Evolutionary conservation across 768 basidiomycete genomes (phyloP), one percentile per base, ranked within the genome.

Genomic region (Boletus speciosus): DNA sequence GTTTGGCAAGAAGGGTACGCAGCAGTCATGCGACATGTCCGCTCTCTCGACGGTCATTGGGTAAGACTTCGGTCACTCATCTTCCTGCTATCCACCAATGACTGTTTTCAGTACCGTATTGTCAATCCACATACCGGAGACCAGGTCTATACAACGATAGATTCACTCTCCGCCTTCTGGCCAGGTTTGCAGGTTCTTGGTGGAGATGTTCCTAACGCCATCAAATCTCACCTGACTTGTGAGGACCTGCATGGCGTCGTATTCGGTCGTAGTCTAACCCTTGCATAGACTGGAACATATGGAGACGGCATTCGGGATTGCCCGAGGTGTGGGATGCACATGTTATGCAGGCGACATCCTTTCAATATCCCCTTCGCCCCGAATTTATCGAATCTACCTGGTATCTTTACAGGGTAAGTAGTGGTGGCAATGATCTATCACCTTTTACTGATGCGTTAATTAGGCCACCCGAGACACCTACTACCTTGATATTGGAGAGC

Each of bases 301-400:
- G 95, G 96, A 78, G 84, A 62, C 82, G 84, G 52, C 84, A 92
- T 72, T 84, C 85, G 19, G 96, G 91, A 23, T 73, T 98, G 37
- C 96, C 96, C 10, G 97, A 99, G 73, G 85, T 94, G 25, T 99
- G 88, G 75, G 90, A 94, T 66, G 89, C 87, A 67, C 81, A 82
- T 61, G 85, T 76, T 60, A 83, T 79, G 61, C 74, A 78, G 56
- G 89, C 86, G 15, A 89, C 87, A 7, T 84, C 88, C 25, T 76
- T 81, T 61, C 87, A 90, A 59, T 93, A 91, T 58, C 90, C 91
- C 12, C 73, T 93, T 52, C 78, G 91, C 49, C 91, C 91, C 55
- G 96, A 99, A 71, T 95, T 97, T 61, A 81, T 97, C 52, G 97
- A 99, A 72, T 93, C 90, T 21, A 99, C 93, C 6, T 95, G 94